These are phyloP conservation scores for Kuraishia molischiana DNA, from an alignment of 805 yeast species.

Conservation along the genomic window DNA sequence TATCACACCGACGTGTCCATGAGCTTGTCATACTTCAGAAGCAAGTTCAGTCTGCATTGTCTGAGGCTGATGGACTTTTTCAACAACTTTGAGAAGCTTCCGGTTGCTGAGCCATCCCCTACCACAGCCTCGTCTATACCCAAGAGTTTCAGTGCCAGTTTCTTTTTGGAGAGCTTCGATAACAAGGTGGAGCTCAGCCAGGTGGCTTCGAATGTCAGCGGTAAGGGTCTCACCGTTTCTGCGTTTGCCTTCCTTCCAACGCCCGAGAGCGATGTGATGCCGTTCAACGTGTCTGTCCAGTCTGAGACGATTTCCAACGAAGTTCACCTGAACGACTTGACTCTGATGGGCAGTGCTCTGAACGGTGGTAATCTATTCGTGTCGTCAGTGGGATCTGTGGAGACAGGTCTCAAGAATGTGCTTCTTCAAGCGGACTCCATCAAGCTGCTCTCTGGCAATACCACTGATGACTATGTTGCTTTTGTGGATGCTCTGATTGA, in stretches of 20 bases:
- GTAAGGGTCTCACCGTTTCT: conserved; percentile 7
- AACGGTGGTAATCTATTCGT: conserved; percentile 4
- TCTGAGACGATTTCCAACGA: conserved; percentile 5
- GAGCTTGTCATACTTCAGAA: background rate
- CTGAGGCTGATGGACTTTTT: conserved; percentile 3
- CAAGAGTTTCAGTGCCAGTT: conserved; percentile 9
- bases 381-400: conserved; percentile 9
- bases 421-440: conserved; percentile 8
- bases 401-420: conserved; percentile 13
- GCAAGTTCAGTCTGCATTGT: conserved; percentile 1
- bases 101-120: background rate
- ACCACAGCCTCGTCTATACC: conserved; percentile 4
- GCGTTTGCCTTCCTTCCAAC: conserved; percentile 10
- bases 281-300: conserved; percentile 12
- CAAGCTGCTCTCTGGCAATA: conserved; percentile 10
- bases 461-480: conserved; percentile 10
- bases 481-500: conserved; percentile 12
- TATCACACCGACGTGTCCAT: background rate
- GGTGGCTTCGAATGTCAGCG: conserved; percentile 8
- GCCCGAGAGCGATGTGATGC: conserved; percentile 7
- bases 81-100: background rate
- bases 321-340: conserved; percentile 5
- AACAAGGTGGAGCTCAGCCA: conserved; percentile 14
- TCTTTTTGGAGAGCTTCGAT: conserved; percentile 10
- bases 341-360: conserved; percentile 3